Conservation (phyloP, 2,329 filamentous ascomycete species). For the Arachnomyces sp. region DNA sequence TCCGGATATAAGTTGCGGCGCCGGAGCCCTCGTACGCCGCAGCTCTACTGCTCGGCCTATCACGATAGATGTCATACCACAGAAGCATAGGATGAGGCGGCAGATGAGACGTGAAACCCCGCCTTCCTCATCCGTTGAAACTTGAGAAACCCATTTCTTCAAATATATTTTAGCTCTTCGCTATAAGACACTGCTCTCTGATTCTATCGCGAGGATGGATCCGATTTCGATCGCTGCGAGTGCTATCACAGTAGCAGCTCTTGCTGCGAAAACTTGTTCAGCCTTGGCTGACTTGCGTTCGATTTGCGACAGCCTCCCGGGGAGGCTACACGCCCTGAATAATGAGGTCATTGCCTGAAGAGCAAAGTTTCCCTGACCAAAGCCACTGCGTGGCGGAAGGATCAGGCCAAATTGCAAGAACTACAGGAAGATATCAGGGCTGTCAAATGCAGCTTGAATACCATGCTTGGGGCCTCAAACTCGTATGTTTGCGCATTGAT, state of each 20-base stretch:
- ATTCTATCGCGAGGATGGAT: slow-evolving; percentile 13
- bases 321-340: slow-evolving; percentile 21
- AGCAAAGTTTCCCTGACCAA: slow-evolving; percentile 10
- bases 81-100: no score
- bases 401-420: slow-evolving; percentile 16
- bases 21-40: no score
- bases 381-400: slow-evolving; percentile 14
- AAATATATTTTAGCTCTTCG: no score
- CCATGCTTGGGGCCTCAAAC: slow-evolving; percentile 22
- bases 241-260: slow-evolving; percentile 17
- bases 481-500: slow-evolving; percentile 15
- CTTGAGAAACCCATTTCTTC: no score
- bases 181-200: no score
- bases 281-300: slow-evolving; percentile 19
- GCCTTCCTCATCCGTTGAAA: no score
- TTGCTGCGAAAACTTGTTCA: slow-evolving; percentile 17
- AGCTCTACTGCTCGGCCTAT: no score
- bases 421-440: slow-evolving; percentile 20
- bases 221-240: slow-evolving; percentile 20
- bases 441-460: slow-evolving; percentile 22
- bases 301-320: slow-evolving; percentile 19
- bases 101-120: no score
- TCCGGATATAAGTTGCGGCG: no score
- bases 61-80: no score
- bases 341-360: slow-evolving; percentile 21